Evolutionary conservation across 1,284 basidiomycete genomes (phyloP).

Genomic region (Ceratobasidium sp.): DNA sequence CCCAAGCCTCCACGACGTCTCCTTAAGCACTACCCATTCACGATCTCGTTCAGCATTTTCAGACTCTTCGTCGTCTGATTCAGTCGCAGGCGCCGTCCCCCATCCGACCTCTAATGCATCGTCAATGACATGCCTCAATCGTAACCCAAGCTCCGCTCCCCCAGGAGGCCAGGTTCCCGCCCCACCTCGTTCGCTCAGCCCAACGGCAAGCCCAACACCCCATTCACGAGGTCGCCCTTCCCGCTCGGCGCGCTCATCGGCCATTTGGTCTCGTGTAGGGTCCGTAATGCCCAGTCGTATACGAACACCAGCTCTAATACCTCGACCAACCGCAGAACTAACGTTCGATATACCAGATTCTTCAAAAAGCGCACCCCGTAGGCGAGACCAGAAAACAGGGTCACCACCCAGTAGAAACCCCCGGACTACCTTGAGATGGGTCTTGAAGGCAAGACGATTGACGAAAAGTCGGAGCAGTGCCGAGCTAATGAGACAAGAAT

Average conservation of each 20-base stretch:
- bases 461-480: conserved; percentile 44
- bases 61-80: conserved; percentile 42
- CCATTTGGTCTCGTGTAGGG: conserved; percentile 29
- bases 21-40: conserved; percentile 58
- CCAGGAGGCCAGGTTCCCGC: conserved; percentile 79
- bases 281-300: conserved; percentile 41
- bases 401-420: conserved; percentile 75
- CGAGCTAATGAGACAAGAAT: conserved; percentile 54
- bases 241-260: conserved; percentile 31
- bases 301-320: conserved; percentile 47
- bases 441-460: conserved; percentile 63
- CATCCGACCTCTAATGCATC: conserved; percentile 65
- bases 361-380: conserved; percentile 74
- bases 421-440: conserved; percentile 72
- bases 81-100: conserved; percentile 44
- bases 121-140: conserved; percentile 79
- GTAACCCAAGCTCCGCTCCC: conserved; percentile 82
- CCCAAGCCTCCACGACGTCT: conserved; percentile 80
- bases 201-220: conserved; percentile 78
- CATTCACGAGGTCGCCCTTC: conserved; percentile 54
- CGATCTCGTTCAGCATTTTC: conserved; percentile 45
- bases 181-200: conserved; percentile 68
- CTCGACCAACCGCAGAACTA: conserved; percentile 53
- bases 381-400: conserved; percentile 70
- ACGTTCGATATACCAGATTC: conserved; percentile 62